Conservation (phyloP, 345 rosid genomes). For the Iberis pinnata region DNA sequence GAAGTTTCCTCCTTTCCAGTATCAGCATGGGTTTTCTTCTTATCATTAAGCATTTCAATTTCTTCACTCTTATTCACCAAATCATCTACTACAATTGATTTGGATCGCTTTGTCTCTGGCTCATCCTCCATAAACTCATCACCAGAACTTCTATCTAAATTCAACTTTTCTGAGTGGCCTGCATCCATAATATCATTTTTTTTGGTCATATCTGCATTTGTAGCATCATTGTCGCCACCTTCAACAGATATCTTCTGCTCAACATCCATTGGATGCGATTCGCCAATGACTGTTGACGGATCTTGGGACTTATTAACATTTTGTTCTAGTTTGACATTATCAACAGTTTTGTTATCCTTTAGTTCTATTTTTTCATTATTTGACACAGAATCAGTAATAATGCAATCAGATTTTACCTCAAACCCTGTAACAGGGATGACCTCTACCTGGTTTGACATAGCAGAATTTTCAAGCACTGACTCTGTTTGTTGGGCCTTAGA, state of each 20-base stretch:
- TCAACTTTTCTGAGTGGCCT: slow-evolving; percentile 80
- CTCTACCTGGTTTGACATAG: slow-evolving; percentile 90
- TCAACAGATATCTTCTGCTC: slow-evolving; percentile 58
- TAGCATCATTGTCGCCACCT: slow-evolving; percentile 52
- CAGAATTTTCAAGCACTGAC: slow-evolving; percentile 47
- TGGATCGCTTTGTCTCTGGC: slow-evolving; percentile 63
- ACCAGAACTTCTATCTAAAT: slow-evolving; percentile 93
- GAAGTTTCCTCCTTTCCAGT: too few relatives aligned
- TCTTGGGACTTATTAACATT: slow-evolving; percentile 69
- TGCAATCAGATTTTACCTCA: slow-evolving; percentile 97
- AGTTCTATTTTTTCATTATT: slow-evolving; percentile 90
- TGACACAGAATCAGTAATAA: slow-evolving; percentile 98
- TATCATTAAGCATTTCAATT: slow-evolving; percentile 34
- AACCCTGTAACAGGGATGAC: slow-evolving; percentile 91
- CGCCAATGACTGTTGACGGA: slow-evolving; percentile 70
- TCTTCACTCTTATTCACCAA: slow-evolving; percentile 45
- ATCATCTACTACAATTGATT: slow-evolving; percentile 56
- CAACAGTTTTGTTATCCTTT: slow-evolving; percentile 95
- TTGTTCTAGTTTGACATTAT: slow-evolving; percentile 92
- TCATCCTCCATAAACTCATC: slow-evolving; percentile 96
- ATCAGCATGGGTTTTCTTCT: slow-evolving; percentile 39
- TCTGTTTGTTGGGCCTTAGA: slow-evolving; percentile 41
- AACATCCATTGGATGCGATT: slow-evolving; percentile 87
- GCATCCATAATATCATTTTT: slow-evolving; percentile 53
- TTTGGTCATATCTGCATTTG: slow-evolving; percentile 59